Conservation (phyloP, 306 rosid species). For the Quercus suber region DNA sequence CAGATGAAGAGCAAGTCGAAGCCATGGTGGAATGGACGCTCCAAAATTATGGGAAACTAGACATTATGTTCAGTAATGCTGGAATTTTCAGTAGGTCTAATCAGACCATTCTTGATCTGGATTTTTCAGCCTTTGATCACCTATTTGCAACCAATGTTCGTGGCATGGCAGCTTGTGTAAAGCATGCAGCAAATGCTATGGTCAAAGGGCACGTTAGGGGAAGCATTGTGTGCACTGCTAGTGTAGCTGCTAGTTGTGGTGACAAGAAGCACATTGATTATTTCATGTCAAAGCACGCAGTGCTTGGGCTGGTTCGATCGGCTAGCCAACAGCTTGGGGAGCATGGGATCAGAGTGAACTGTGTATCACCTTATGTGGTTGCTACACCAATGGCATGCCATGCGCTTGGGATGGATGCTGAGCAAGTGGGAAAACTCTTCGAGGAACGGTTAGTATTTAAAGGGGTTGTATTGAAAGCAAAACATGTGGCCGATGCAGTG, state of each 20-base stretch:
- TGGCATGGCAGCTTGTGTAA: conserved; percentile 44
- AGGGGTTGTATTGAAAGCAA: conserved; percentile 34
- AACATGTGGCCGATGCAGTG: conserved; percentile 40
- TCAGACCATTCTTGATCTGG: conserved; percentile 38
- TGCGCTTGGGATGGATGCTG: background rate
- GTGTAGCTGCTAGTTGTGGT: background rate
- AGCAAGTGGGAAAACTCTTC: conserved; percentile 4
- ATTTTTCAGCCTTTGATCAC: conserved; percentile 27
- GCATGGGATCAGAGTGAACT: conserved; percentile 50
- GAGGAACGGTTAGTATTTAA: conserved; percentile 13
- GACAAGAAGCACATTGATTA: conserved; percentile 7
- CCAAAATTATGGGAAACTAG: conserved; percentile 26
- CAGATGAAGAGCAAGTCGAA: conserved; percentile 47
- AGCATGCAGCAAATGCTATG: conserved; percentile 57
- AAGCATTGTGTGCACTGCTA: conserved; percentile 47
- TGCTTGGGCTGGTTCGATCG: conserved; percentile 41
- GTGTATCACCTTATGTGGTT: conserved; percentile 43
- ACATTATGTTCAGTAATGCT: conserved; percentile 64
- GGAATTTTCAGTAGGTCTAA: conserved; percentile 22
- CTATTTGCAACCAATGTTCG: conserved; percentile 25
- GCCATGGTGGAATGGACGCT: conserved; percentile 35
- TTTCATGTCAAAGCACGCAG: conserved; percentile 49
- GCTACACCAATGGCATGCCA: conserved; percentile 36
- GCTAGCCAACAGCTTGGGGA: conserved; percentile 43
- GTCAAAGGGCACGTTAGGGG: conserved; percentile 42